A percentile compares a stretch with the other conserved stretches of the same genome.
Evolutionary conservation across 768 basidiomycete genomes (phyloP).

Genomic region (Chiua virens): DNA sequence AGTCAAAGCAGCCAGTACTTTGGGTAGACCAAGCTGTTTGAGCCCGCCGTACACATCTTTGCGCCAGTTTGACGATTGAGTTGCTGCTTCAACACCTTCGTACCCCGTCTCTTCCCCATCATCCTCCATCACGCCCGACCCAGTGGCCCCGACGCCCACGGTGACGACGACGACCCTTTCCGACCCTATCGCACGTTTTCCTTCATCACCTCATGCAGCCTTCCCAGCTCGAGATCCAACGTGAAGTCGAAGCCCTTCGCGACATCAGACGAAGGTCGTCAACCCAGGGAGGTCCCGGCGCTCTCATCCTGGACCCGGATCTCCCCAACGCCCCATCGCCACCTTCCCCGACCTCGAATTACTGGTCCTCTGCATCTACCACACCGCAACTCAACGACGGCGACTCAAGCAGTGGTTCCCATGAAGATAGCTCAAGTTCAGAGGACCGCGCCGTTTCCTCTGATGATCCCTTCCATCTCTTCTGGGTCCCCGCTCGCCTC

Average conservation of each 20-base stretch:
- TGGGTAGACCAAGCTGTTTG: no score
- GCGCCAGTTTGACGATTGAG: not conserved
- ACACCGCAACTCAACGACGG: slow-evolving; percentile 41
- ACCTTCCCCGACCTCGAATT: slow-evolving; percentile 52
- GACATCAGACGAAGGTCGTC: slow-evolving; percentile 85
- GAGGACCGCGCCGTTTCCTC: slow-evolving; percentile 34
- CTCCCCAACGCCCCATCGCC: slow-evolving; percentile 73
- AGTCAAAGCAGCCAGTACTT: not conserved
- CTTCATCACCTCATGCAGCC: slow-evolving; percentile 53
- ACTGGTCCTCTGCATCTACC: slow-evolving; percentile 43
- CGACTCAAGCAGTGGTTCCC: slow-evolving; percentile 44
- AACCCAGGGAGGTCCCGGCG: slow-evolving; percentile 70
- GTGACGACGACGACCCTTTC: slow-evolving; percentile 5
- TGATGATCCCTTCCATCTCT: slow-evolving; percentile 87
- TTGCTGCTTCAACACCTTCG: not conserved
- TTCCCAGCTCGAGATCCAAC: slow-evolving; percentile 80
- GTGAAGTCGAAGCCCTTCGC: slow-evolving; percentile 82
- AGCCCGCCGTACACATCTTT: not conserved
- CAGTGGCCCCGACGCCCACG: slow-evolving; percentile 9
- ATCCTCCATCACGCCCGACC: slow-evolving; percentile 8
- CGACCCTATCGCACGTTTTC: slow-evolving; percentile 14
- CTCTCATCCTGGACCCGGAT: slow-evolving; percentile 88
- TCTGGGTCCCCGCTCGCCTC: slow-evolving; percentile 97
- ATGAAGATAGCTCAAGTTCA: slow-evolving; percentile 39
- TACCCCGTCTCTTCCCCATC: not conserved